Evolutionary conservation across 495 filamentous ascomycete species (phyloP).

Genomic region (Xylaria intraflava): DNA sequence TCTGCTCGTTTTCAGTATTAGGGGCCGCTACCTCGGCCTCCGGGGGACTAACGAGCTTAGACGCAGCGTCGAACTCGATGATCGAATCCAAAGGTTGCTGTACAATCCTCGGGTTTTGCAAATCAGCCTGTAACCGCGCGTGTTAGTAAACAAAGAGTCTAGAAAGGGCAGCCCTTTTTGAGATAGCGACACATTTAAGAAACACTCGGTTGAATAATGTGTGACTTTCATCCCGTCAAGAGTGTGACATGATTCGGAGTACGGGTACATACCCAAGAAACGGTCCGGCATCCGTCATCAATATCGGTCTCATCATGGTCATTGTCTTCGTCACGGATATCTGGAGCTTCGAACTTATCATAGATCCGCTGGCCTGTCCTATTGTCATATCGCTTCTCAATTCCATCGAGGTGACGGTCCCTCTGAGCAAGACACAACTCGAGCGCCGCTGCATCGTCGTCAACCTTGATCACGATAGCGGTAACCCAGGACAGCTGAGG

Average conservation of each 20-base stretch:
- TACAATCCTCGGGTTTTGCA: conserved; percentile 41
- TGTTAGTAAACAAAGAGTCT: background rate
- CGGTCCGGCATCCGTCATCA: conserved; percentile 4
- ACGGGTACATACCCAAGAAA: conserved; percentile 4
- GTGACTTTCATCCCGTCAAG: background rate
- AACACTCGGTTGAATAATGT: background rate
- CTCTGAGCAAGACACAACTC: conserved; percentile 62
- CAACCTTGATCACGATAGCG: conserved; percentile 49
- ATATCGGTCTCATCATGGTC: conserved; percentile 17
- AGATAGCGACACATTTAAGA: background rate
- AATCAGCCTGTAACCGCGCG: conserved; percentile 22
- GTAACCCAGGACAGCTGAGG: conserved; percentile 64
- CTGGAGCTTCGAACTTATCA: conserved; percentile 41
- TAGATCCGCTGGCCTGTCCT: conserved; percentile 38
- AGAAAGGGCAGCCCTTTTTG: background rate
- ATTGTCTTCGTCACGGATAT: conserved; percentile 28
- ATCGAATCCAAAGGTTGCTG: conserved; percentile 19
- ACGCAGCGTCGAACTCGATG: background rate
- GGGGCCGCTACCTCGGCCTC: background rate
- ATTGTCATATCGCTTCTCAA: conserved; percentile 40
- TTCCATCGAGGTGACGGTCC: conserved; percentile 51
- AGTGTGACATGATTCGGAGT: background rate
- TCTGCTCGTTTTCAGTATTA: background rate
- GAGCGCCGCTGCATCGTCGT: conserved; percentile 41
- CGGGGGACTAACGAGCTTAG: background rate